Evolutionary conservation across 331 rosid species (phyloP), one percentile per base, ranked within the genome.

Genomic region (Spiraea crenata): DNA sequence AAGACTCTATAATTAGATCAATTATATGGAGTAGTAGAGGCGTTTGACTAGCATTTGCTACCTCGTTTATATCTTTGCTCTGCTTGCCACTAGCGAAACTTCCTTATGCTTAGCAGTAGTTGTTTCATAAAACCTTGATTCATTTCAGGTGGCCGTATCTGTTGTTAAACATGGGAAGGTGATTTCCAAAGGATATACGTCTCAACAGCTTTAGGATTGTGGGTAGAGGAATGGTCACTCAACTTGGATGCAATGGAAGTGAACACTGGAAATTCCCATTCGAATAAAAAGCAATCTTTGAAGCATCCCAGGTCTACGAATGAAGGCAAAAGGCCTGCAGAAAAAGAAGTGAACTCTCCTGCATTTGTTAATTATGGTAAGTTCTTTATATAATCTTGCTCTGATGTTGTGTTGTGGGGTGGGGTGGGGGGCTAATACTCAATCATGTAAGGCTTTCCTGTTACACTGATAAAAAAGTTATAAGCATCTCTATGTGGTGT

Each of bases 361-460:
- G 64, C 57, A 14, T 90, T 81, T 82, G 85, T 90, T 76, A 93
- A 93, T 84, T 88, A 84, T 60, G 98, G 98, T 93, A 59, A 79
- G 91, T 67, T 55, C n/a, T 20, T 49, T 70, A 38, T 51, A 47
- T 16, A 19, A 19, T 17, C 31, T 44, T 38, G 37, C 38, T 20
- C 44, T 10, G 5, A 39, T 64, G 3, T 11, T 37, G 56, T 5
- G 12, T 42, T 52, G 17, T n/a, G n/a, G n/a, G n/a, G n/a, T n/a
- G n/a, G n/a, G n/a, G 2, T 25, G 31, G 31, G 31, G 31, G 31
- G 31, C 31, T 25, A 25, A 25, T 25, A 25, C 31, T 25, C 31
- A 25, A 25, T 25, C 1, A 25, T 25, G 31, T 25, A 25, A 25
- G 31, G 31, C 31, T 25, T 25, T 25, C 31, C 31, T 25, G 31